These are phyloP conservation scores for Setaria italica DNA, from an alignment of 202 grass and related monocot genomes.

Conservation along the genomic window DNA sequence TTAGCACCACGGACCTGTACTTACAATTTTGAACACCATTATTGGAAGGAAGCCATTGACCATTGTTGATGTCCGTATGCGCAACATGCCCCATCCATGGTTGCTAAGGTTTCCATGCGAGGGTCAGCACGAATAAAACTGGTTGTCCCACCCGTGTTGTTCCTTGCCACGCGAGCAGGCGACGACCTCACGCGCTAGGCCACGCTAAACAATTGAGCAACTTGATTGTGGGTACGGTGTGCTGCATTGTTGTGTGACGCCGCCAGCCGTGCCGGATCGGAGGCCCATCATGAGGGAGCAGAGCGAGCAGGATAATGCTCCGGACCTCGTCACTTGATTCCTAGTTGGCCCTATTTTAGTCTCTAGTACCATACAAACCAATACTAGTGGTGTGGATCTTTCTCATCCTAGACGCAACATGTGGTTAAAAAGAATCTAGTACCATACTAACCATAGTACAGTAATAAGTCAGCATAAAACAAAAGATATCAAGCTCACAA, in stretches of 20 bases:
- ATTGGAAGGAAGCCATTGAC: background rate
- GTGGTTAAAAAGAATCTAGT: constrained; percentile 1
- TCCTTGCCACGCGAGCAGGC: constrained; percentile 1
- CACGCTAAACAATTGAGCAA: constrained; percentile 26
- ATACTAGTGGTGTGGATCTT: background rate
- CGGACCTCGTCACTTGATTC: background rate
- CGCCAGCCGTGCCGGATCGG: too few species aligned
- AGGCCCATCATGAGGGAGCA: background rate
- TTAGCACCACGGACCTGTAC: constrained; percentile 1
- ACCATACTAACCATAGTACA: background rate
- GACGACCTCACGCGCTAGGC: background rate
- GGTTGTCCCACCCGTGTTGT: background rate
- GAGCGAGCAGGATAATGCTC: constrained; percentile 22
- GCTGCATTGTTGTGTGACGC: background rate
- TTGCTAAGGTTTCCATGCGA: constrained; percentile 2
- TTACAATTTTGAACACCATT: background rate
- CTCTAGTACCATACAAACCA: too few species aligned
- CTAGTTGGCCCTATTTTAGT: constrained; percentile 11
- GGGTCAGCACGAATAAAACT: constrained; percentile 19
- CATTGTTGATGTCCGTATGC: background rate
- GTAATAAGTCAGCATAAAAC: background rate
- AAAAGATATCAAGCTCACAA: background rate
- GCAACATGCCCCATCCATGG: constrained; percentile 23
- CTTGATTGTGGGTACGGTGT: background rate
- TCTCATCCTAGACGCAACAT: background rate